Conservation (phyloP, 768 basidiomycete species). For the Boletus fagicola region DNA sequence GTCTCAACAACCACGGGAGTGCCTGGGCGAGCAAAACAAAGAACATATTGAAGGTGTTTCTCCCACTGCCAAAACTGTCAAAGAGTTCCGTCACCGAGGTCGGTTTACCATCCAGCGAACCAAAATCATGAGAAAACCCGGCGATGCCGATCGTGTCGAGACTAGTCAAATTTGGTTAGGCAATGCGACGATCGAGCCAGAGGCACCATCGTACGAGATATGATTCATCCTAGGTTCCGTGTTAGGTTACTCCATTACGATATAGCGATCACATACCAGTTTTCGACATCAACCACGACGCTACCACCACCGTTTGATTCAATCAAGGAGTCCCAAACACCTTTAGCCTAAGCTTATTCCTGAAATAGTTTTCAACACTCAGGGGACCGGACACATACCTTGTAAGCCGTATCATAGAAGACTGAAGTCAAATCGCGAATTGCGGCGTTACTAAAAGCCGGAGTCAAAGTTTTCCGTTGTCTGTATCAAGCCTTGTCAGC, state of each 20-base stretch:
- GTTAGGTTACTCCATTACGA: neutral
- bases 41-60: slow-evolving; percentile 2
- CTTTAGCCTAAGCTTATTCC: slow-evolving; percentile 25
- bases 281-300: slow-evolving; percentile 46
- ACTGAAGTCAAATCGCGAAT: slow-evolving; percentile 37
- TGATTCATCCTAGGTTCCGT: slow-evolving; percentile 41
- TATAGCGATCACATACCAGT: slow-evolving; percentile 35
- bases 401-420: slow-evolving; percentile 44
- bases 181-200: neutral
- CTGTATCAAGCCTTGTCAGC: slow-evolving; percentile 15
- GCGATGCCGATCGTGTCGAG: slow-evolving; percentile 46
- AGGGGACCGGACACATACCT: slow-evolving; percentile 29
- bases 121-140: slow-evolving; percentile 46
- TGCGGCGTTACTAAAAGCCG: too few relatives aligned
- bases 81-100: slow-evolving; percentile 27
- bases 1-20: slow-evolving; percentile 32
- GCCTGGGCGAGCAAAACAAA: slow-evolving; percentile 26
- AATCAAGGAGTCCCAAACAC: slow-evolving; percentile 31
- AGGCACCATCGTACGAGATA: slow-evolving; percentile 35
- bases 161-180: slow-evolving; percentile 18
- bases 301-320: slow-evolving; percentile 25
- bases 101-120: slow-evolving; percentile 37
- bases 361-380: neutral
- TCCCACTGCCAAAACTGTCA: slow-evolving; percentile 21
- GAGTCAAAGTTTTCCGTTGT: too few relatives aligned